Evolutionary conservation across 345 rosid species (phyloP).

Genomic region (Corymbia maculata): DNA sequence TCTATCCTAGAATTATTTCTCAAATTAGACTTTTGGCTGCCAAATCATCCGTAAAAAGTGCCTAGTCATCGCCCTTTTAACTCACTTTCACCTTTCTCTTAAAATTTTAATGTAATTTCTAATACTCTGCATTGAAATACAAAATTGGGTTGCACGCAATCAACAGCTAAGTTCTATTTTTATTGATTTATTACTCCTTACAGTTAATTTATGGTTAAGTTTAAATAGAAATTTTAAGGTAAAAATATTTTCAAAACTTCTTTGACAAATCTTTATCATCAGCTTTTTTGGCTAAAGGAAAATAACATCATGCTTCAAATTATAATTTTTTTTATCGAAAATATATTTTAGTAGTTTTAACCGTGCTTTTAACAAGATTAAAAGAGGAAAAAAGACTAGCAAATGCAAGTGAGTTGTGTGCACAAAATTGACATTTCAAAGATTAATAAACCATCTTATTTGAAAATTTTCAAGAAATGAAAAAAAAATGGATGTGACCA

Average conservation of each 20-base stretch:
- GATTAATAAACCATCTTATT: neutral
- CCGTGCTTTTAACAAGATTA: neutral
- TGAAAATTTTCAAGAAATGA: neutral
- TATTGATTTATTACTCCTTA: neutral
- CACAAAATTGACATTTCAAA: neutral
- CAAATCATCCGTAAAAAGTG: neutral
- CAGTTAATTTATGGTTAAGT: neutral
- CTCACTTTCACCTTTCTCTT: neutral
- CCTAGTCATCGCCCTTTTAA: neutral
- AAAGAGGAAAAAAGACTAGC: neutral
- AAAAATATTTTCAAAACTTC: neutral
- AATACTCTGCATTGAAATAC: neutral
- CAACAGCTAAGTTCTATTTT: neutral
- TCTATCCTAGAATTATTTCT: neutral
- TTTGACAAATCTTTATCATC: neutral
- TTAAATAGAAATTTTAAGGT: neutral
- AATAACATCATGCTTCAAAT: neutral
- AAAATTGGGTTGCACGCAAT: neutral
- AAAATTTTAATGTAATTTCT: neutral
- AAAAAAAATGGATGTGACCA: neutral
- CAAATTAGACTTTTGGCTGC: neutral
- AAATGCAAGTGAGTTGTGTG: neutral
- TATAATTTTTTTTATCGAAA: neutral
- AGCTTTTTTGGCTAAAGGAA: neutral
- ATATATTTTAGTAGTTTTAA: neutral